Conservation (phyloP, 2,329 filamentous ascomycete genomes). For the Sporothrix luriei region DNA sequence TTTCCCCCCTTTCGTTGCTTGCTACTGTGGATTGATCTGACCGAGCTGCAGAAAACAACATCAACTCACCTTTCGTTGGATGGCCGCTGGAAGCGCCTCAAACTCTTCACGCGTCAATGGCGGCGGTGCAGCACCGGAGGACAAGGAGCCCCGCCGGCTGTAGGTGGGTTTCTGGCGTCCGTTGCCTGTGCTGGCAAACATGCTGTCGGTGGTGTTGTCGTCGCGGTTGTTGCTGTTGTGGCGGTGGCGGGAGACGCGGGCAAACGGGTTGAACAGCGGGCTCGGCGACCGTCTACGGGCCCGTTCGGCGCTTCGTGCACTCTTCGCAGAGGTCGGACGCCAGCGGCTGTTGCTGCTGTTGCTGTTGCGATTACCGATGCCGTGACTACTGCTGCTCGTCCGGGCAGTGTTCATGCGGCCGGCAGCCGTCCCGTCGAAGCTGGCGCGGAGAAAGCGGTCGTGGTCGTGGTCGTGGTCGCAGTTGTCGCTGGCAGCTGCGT, state of each 20-base stretch:
- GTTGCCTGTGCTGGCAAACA: constrained; percentile 24
- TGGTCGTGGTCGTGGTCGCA: too few relatives aligned
- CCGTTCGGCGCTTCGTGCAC: constrained; percentile 2
- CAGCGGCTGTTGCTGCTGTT: constrained; percentile 24
- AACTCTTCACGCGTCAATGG: constrained; percentile 53
- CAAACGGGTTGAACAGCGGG: constrained; percentile 32
- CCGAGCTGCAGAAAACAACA: too few relatives aligned
- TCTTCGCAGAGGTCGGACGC: constrained; percentile 20
- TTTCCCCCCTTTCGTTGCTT: neutral
- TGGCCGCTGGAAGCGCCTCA: constrained; percentile 53
- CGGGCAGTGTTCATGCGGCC: neutral
- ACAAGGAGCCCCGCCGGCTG: constrained; percentile 37
- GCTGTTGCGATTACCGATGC: neutral
- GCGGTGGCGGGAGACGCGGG: constrained; percentile 23
- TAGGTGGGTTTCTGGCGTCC: constrained; percentile 27
- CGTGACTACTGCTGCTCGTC: neutral
- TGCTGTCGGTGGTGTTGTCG: neutral
- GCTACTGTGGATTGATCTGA: neutral
- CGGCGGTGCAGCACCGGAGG: constrained; percentile 37
- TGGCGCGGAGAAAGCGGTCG: constrained; percentile 7
- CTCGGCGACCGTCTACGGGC: constrained; percentile 24
- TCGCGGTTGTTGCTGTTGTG: constrained; percentile 16
- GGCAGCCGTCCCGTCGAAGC: constrained; percentile 24
- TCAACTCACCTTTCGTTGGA: constrained; percentile 53
- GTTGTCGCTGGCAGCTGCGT: constrained; percentile 7